These are phyloP conservation scores for Falciphora oryzae DNA, from an alignment of 2,329 filamentous ascomycete species.

Conservation along the genomic window DNA sequence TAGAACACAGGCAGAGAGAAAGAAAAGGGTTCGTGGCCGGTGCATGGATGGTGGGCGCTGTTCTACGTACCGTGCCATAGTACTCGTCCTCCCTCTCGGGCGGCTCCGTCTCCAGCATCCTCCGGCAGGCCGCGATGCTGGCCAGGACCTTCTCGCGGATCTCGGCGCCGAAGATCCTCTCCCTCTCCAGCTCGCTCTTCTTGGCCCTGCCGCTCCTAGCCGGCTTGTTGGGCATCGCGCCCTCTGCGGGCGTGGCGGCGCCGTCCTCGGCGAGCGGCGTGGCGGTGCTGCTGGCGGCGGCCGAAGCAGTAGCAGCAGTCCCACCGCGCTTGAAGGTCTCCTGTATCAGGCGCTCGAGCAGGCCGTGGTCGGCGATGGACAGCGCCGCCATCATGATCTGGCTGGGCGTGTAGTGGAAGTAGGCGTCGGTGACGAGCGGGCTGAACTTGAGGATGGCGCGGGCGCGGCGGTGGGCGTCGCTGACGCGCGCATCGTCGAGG, in stretches of 20 bases:
- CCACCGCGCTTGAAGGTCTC: constrained; percentile 28
- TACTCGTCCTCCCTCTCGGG: constrained; percentile 49
- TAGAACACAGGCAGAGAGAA: not conserved
- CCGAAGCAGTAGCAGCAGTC: constrained; percentile 7
- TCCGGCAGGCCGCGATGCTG: constrained; percentile 44
- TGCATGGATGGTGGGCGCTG: constrained; percentile 7
- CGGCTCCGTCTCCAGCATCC: constrained; percentile 50
- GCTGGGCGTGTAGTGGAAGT: constrained; percentile 90
- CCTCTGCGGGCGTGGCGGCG: constrained; percentile 18
- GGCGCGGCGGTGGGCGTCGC: constrained; percentile 65
- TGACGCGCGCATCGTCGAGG: constrained; percentile 46
- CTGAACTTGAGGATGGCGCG: constrained; percentile 71
- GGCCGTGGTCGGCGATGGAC: constrained; percentile 63
- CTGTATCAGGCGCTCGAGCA: constrained; percentile 46
- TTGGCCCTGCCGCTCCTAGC: constrained; percentile 16
- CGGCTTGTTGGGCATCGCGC: constrained; percentile 9
- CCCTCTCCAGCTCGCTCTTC: constrained; percentile 18
- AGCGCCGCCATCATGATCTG: constrained; percentile 89
- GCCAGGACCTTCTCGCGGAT: constrained; percentile 43
- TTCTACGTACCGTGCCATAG: constrained; percentile 35
- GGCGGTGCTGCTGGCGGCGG: constrained; percentile 23
- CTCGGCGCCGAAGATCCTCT: constrained; percentile 21
- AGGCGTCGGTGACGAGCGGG: constrained; percentile 85
- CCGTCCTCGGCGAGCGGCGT: constrained; percentile 16
- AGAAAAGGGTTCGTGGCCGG: constrained; percentile 10